Evolutionary conservation across 2,329 filamentous ascomycete genomes (phyloP).

Genomic region (Fusarium stilboides): DNA sequence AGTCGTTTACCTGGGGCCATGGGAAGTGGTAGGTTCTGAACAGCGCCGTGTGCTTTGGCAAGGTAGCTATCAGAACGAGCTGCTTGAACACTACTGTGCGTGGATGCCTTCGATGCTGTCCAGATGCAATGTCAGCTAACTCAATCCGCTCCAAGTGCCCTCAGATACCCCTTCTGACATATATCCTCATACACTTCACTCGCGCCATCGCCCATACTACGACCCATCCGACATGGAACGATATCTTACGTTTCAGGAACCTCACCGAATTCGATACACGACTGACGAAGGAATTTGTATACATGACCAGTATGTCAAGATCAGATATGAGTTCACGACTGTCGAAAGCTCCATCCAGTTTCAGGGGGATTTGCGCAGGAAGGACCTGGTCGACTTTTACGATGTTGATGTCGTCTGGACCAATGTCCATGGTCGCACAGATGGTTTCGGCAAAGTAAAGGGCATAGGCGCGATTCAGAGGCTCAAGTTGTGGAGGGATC

Average conservation of each 20-base stretch:
- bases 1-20: conserved; percentile 68
- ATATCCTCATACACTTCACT: conserved; percentile 66
- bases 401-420: conserved; percentile 69
- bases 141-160: conserved; percentile 56
- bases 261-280: conserved; percentile 65
- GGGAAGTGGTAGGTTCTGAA: conserved; percentile 65
- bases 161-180: conserved; percentile 61
- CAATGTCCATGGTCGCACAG: conserved; percentile 64
- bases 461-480: conserved; percentile 67
- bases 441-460: conserved; percentile 65
- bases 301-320: conserved; percentile 64
- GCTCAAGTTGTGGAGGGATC: conserved; percentile 67
- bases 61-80: conserved; percentile 67
- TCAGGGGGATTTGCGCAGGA: conserved; percentile 64
- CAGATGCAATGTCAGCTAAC: conserved; percentile 20
- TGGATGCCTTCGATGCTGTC: conserved; percentile 20
- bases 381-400: conserved; percentile 66
- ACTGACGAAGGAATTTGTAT: conserved; percentile 63
- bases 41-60: conserved; percentile 67
- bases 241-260: conserved; percentile 63
- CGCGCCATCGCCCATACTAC: conserved; percentile 65
- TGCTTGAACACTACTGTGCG: conserved; percentile 67
- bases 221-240: conserved; percentile 66
- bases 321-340: conserved; percentile 67
- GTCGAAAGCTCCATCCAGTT: conserved; percentile 64